phyloP scores from a whole-genome alignment of 73 alveolate genomes.

The Uronychia setigera region DNA sequence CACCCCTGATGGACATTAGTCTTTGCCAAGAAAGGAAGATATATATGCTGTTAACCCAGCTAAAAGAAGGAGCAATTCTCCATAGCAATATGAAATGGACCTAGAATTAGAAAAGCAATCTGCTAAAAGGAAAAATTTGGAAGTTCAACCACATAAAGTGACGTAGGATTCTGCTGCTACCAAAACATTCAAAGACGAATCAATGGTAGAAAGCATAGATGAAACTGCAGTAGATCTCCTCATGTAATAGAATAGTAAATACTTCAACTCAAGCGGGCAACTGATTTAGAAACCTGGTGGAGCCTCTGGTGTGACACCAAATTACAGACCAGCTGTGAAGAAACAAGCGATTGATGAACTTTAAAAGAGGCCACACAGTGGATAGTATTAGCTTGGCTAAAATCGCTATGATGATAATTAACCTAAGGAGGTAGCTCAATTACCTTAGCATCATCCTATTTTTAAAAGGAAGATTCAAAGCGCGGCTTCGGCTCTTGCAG shows the following conservation, averaged over 20 bases:
- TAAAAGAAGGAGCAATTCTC: not conserved
- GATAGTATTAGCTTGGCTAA: no score
- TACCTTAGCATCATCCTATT: no score
- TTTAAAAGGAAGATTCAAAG: no score
- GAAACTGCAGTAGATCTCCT: not conserved
- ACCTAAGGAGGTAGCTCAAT: no score
- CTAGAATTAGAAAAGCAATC: not conserved
- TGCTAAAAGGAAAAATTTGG: not conserved
- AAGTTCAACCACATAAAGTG: not conserved
- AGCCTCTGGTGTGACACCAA: no score
- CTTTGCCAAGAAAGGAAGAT: not conserved
- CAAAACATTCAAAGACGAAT: not conserved
- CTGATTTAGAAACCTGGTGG: no score
- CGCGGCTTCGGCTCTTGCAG: no score
- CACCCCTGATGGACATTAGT: not conserved
- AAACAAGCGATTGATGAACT: no score
- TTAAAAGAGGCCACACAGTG: no score
- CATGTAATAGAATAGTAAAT: not conserved
- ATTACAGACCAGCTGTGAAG: no score
- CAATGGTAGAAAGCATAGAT: not conserved
- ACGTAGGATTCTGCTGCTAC: not conserved
- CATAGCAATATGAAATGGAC: not conserved
- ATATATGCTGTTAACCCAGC: no score
- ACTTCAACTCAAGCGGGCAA: not conserved
- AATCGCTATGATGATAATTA: no score